These are phyloP conservation scores for Usnea hakonensis DNA, from an alignment of 495 filamentous ascomycete species.

Conservation along the genomic window DNA sequence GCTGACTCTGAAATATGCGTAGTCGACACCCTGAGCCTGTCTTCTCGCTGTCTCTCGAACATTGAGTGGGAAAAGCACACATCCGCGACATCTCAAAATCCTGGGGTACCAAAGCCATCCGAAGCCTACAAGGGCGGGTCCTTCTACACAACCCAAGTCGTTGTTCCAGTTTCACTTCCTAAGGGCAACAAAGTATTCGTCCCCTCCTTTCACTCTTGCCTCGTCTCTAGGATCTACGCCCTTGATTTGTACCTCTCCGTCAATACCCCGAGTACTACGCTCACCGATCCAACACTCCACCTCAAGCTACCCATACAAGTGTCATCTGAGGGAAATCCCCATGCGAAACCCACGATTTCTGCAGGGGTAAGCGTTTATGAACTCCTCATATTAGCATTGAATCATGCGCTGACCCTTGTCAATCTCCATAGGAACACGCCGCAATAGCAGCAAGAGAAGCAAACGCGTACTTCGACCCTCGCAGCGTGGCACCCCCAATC, in stretches of 20 bases:
- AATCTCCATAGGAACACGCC: neutral
- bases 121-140: constrained; percentile 32
- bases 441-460: constrained; percentile 24
- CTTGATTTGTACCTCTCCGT: constrained; percentile 61
- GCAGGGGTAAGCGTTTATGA: neutral
- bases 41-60: constrained; percentile 54
- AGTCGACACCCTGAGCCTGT: constrained; percentile 53
- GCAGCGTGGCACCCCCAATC: constrained; percentile 18
- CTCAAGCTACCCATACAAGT: constrained; percentile 76
- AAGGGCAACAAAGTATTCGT: constrained; percentile 58
- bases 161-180: constrained; percentile 70
- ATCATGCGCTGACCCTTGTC: neutral
- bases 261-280: constrained; percentile 47
- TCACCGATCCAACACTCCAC: constrained; percentile 47
- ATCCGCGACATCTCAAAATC: constrained; percentile 41
- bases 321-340: constrained; percentile 28
- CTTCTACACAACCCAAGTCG: constrained; percentile 60
- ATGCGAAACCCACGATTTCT: constrained; percentile 14
- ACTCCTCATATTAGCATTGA: neutral
- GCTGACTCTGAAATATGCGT: too few species aligned
- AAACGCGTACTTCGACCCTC: constrained; percentile 15
- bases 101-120: constrained; percentile 41
- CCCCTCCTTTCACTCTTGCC: constrained; percentile 84
- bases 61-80: constrained; percentile 58
- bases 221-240: constrained; percentile 70